Conservation (phyloP, 2,329 filamentous ascomycete species). For the Fonsecaea multimorphosa region DNA sequence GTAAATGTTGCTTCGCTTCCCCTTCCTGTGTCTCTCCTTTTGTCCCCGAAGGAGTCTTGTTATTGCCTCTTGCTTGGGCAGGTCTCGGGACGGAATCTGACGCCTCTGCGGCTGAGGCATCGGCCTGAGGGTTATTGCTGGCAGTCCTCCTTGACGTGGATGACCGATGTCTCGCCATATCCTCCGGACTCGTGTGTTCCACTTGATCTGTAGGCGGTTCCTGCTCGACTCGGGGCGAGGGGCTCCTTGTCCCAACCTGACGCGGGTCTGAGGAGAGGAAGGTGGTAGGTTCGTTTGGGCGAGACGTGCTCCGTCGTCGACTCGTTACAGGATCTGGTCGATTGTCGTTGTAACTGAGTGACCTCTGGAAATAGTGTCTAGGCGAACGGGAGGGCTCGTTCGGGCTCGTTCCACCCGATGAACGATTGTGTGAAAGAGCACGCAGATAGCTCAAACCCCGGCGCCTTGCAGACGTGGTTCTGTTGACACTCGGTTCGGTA, state of each 20-base stretch:
- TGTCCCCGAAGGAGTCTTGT: slow-evolving; percentile 37
- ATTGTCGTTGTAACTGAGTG: slow-evolving; percentile 36
- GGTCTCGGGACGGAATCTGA: slow-evolving; percentile 24
- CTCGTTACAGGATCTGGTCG: slow-evolving; percentile 24
- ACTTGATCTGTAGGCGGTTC: slow-evolving; percentile 6
- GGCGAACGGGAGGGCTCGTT: slow-evolving; percentile 38
- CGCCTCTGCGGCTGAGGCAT: slow-evolving; percentile 10
- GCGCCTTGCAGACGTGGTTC: slow-evolving; percentile 35
- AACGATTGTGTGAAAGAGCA: slow-evolving; percentile 37
- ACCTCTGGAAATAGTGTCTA: slow-evolving; percentile 38
- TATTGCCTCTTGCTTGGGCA: slow-evolving; percentile 50
- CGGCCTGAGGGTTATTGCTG: slow-evolving; percentile 19
- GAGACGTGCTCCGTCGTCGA: slow-evolving; percentile 35
- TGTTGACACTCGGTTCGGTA: slow-evolving; percentile 28
- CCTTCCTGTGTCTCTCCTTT: slow-evolving; percentile 40
- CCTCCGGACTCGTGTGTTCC: slow-evolving; percentile 22
- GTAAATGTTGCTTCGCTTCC: slow-evolving; percentile 54
- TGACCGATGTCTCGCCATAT: slow-evolving; percentile 35
- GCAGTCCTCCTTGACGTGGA: slow-evolving; percentile 28
- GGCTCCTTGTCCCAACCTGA: slow-evolving; percentile 16
- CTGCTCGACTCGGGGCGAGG: slow-evolving; percentile 7
- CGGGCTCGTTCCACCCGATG: slow-evolving; percentile 32
- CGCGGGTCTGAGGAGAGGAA: slow-evolving; percentile 24
- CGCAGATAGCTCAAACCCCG: slow-evolving; percentile 40
- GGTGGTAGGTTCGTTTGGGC: slow-evolving; percentile 35